Evolutionary conservation across 495 filamentous ascomycete species (phyloP), one percentile per base, ranked within the genome.

Genomic region (Aspergillus avenaceus): DNA sequence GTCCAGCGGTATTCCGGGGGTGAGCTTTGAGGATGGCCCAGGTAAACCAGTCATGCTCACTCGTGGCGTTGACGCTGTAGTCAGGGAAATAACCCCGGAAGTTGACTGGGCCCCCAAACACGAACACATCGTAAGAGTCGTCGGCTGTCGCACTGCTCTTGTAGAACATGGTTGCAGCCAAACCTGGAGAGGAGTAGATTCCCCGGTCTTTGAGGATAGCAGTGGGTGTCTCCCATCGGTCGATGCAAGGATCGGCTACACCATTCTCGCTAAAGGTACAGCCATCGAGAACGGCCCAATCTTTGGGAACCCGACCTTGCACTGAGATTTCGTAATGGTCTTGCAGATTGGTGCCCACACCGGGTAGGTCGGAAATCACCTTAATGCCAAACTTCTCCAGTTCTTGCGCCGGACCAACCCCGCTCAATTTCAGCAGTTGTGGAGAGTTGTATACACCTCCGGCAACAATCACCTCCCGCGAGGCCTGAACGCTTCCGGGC

Each of bases 321-420:
- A 84, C 72, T 26, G 67, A 56, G 19, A 67, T 72, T 48, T 85
- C 82, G 58, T 83, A 80, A 60, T 80, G 81, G 54, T 87, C 82
- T 46, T 86, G 82, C 1, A 87, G 66, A 60, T 87, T 87, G n/a
- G 70, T 69, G 31, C 85, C 85, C 0, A 87, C 84, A 11, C 77
- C 81, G 0, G 82, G 81, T 0, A 81, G 66, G 51, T 85, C 75
- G 27, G 64, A 51, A 0, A 84, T 47, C 0, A 83, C 66, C 5
- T 69, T 58, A 47, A 87, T 84, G 18, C 63, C 58, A 45, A 75
- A 69, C 8, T 52, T 54, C 4, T 60, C 13, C 0, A 88, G 72
- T 27, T 83, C 72, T 0, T 55, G 55, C 2, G 50, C 47, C 0
- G 80, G 75, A 2, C 85, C 84, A 41, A 88, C 66, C 7, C 86